Percentiles rank a stretch among this genome's conserved stretches.
These are phyloP conservation scores for Nissolia schottii DNA, from an alignment of 306 rosid genomes.

Conservation along the genomic window DNA sequence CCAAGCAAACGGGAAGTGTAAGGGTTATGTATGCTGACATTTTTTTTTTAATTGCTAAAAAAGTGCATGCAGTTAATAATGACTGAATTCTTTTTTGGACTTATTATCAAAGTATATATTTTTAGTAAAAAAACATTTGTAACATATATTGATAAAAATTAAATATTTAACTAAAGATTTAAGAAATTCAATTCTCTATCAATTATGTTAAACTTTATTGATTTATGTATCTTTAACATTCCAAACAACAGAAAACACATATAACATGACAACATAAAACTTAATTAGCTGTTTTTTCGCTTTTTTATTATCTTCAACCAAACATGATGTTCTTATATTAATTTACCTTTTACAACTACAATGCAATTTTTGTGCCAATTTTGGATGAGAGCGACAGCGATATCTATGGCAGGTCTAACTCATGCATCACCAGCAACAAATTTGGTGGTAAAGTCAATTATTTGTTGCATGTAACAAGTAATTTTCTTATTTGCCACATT, in stretches of 20 bases:
- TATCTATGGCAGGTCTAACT: constrained; percentile 18
- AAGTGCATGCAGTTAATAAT: too few relatives aligned
- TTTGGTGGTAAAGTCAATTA: constrained; percentile 18
- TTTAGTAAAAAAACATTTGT: too few relatives aligned
- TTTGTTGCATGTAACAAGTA: constrained; percentile 18
- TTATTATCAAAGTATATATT: too few relatives aligned
- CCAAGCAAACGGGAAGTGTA: background rate
- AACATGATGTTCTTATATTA: background rate
- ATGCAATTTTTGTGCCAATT: constrained; percentile 10
- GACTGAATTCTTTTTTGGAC: too few relatives aligned
- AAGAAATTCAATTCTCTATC: too few relatives aligned
- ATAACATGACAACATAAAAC: background rate
- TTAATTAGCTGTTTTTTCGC: background rate
- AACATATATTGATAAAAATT: too few relatives aligned
- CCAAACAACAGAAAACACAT: background rate
- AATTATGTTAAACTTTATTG: too few relatives aligned
- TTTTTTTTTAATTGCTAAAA: too few relatives aligned
- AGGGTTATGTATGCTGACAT: background rate
- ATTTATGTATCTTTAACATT: too few relatives aligned
- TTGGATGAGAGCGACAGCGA: constrained; percentile 25
- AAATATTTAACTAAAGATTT: too few relatives aligned
- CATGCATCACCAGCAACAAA: constrained; percentile 25
- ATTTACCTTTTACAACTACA: background rate
- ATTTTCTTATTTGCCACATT: background rate
- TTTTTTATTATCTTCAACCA: background rate